A percentile compares a stretch with the other conserved stretches of the same genome.
Conservation (phyloP, 768 basidiomycete genomes). For the Lentinus brumalis region DNA sequence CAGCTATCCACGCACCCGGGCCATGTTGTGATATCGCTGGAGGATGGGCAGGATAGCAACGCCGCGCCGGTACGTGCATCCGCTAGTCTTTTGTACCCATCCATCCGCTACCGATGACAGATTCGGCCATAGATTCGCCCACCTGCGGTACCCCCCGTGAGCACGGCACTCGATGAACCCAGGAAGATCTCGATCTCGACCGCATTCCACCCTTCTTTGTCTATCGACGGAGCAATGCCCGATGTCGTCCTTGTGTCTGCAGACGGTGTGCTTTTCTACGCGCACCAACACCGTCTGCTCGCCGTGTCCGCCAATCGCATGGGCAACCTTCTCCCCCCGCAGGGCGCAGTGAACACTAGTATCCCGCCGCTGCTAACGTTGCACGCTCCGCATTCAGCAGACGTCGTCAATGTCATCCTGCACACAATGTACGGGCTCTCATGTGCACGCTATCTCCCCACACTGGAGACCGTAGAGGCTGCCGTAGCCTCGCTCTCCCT, state of each 20-base stretch:
- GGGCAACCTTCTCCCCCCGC: constrained; percentile 46
- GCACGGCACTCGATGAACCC: not conserved
- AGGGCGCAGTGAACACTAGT: no score
- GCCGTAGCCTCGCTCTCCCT: constrained; percentile 31
- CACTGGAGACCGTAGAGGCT: constrained; percentile 26
- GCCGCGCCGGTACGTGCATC: constrained; percentile 5
- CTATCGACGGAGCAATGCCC: constrained; percentile 50
- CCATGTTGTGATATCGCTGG: not conserved
- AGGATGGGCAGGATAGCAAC: not conserved
- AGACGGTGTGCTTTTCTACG: constrained; percentile 84
- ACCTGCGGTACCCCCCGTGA: not conserved
- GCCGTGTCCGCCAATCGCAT: constrained; percentile 64
- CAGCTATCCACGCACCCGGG: not conserved
- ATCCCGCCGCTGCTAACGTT: constrained; percentile 11
- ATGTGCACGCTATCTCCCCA: constrained; percentile 30
- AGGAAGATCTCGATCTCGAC: constrained; percentile 64
- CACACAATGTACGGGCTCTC: constrained; percentile 35
- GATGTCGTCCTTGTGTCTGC: constrained; percentile 67
- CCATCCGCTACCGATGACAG: not conserved
- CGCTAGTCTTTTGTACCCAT: not conserved
- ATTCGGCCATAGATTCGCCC: not conserved
- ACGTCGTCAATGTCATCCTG: constrained; percentile 35
- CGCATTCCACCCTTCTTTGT: constrained; percentile 71
- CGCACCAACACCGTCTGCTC: constrained; percentile 60
- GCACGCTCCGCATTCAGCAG: constrained; percentile 25